phyloP scores from a whole-genome alignment of 768 basidiomycete species.

The Scleroderma bovista region DNA sequence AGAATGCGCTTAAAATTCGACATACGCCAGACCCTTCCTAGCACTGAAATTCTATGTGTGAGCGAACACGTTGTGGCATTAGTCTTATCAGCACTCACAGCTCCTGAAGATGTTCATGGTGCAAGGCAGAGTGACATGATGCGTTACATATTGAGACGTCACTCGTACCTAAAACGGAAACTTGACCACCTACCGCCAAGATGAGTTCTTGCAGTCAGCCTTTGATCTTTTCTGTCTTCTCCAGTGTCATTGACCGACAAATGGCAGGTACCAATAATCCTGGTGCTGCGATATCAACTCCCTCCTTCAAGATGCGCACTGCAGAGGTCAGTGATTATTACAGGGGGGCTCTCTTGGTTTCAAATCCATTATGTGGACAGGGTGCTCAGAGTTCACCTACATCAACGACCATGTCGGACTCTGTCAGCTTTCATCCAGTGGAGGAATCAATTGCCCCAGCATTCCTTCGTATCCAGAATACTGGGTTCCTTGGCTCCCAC shows the following conservation, averaged over 20 bases:
- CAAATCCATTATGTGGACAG: conserved; percentile 6
- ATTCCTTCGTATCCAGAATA: conserved; percentile 13
- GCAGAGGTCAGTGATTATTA: conserved; percentile 11
- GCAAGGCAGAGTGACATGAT: conserved; percentile 21
- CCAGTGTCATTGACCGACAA: neutral
- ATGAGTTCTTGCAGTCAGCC: neutral
- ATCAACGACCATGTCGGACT: conserved; percentile 29
- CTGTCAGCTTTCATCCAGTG: conserved; percentile 16
- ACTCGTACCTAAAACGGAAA: conserved; percentile 9
- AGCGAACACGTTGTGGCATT: conserved; percentile 10
- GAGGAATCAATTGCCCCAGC: conserved; percentile 9
- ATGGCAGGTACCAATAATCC: conserved; percentile 2
- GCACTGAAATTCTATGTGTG: conserved; percentile 43
- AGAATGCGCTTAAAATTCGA: conserved; percentile 21
- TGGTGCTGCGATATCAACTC: conserved; percentile 6
- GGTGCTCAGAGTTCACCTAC: conserved; percentile 18
- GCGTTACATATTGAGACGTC: conserved; percentile 20
- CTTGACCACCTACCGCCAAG: too few species aligned
- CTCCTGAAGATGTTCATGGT: conserved; percentile 84
- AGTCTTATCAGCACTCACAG: conserved; percentile 42
- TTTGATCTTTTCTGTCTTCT: neutral
- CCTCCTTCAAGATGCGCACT: conserved; percentile 11
- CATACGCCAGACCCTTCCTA: conserved; percentile 94
- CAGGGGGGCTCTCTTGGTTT: neutral
- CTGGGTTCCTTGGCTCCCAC: conserved; percentile 25